phyloP scores from a whole-genome alignment of 768 basidiomycete species.

The Lactarius hengduanensis region DNA sequence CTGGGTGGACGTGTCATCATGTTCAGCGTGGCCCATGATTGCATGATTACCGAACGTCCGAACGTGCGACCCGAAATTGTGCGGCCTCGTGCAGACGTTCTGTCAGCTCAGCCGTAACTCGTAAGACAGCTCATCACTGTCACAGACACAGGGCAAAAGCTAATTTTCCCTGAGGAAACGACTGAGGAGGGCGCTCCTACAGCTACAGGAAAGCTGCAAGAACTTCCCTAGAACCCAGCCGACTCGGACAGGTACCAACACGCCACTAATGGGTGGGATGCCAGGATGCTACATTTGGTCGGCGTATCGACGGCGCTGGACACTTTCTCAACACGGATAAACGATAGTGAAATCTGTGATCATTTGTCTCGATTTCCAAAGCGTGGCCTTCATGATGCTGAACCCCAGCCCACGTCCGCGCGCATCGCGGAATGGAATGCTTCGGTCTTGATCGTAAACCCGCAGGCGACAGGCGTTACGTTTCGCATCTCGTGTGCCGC shows the following conservation, averaged over 20 bases:
- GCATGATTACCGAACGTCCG: not conserved
- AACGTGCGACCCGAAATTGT: not conserved
- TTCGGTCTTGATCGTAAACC: not conserved
- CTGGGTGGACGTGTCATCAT: not conserved
- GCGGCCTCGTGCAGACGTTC: not conserved
- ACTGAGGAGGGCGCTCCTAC: not conserved
- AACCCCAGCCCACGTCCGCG: not conserved
- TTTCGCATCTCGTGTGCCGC: not conserved
- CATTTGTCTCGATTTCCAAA: not conserved
- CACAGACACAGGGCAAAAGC: not conserved
- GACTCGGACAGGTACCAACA: not conserved
- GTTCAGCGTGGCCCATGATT: not conserved
- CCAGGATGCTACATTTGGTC: not conserved
- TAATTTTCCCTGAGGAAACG: not conserved
- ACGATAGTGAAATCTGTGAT: not conserved
- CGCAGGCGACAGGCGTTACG: not conserved
- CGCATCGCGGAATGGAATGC: conserved; percentile 4
- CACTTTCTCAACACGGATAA: not conserved
- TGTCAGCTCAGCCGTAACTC: conserved; percentile 1
- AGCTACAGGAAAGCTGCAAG: not conserved
- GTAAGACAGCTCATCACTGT: not conserved
- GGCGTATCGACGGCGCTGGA: not conserved
- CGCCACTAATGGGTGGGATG: not conserved
- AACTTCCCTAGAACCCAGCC: not conserved
- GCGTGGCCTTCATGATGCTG: not conserved